Conservation (phyloP, 2,329 filamentous ascomycete species). For the Beauveria brongniartii region DNA sequence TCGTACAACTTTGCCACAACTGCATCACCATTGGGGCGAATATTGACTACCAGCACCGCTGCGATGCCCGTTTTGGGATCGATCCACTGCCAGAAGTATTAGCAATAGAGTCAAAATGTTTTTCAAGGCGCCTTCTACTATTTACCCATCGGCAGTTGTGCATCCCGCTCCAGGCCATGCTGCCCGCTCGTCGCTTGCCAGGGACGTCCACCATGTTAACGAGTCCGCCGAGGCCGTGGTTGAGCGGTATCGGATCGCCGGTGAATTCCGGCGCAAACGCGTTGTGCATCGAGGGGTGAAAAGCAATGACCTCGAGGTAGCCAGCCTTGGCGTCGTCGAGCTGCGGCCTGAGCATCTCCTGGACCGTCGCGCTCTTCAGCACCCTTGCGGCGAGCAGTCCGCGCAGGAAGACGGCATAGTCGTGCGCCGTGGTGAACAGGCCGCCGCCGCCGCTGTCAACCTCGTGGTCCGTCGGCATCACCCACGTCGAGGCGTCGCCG, state of each 20-base stretch:
- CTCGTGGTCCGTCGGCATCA: constrained; percentile 16
- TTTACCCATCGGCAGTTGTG: constrained; percentile 36
- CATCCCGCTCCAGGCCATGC: constrained; percentile 37
- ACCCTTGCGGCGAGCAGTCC: constrained; percentile 18
- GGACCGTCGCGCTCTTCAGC: constrained; percentile 16
- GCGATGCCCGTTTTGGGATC: constrained; percentile 31
- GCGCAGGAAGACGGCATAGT: constrained; percentile 23
- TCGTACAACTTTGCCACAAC: constrained; percentile 28
- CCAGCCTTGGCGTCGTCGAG: constrained; percentile 21
- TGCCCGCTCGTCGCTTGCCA: constrained; percentile 33
- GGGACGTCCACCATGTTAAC: constrained; percentile 31
- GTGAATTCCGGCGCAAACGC: constrained; percentile 30
- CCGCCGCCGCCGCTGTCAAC: constrained; percentile 29
- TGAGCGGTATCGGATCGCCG: constrained; percentile 20
- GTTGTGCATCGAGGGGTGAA: constrained; percentile 16
- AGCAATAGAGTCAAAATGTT: background rate
- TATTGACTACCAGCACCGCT: constrained; percentile 29
- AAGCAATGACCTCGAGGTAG: constrained; percentile 16
- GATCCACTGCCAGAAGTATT: constrained; percentile 23
- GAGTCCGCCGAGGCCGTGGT: constrained; percentile 31
- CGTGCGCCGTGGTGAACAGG: constrained; percentile 23
- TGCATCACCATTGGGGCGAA: constrained; percentile 30
- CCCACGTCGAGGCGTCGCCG: background rate
- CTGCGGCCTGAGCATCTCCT: constrained; percentile 25
- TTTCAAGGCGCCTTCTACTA: background rate